Evolutionary conservation across 768 basidiomycete genomes (phyloP), one percentile per base, ranked within the genome.

Genomic region (Termitomyces sp.): DNA sequence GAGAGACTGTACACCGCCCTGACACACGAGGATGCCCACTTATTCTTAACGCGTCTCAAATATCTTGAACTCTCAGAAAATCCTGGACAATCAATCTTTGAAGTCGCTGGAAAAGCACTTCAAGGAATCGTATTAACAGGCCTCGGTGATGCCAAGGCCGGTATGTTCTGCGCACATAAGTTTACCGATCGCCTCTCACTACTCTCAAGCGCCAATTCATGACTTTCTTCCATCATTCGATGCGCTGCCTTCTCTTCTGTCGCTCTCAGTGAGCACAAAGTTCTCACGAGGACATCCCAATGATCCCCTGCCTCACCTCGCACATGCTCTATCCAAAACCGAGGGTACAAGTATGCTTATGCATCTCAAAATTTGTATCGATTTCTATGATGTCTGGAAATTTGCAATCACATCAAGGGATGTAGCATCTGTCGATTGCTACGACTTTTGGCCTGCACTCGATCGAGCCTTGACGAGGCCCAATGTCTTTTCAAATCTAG

Each of bases 371-470:
- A 54, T 63, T 6, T 6, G 53, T 33, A 57, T 63, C 18, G 56
- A 58, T 49, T 63, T 63, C 34, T 52, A 54, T 48, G 53, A 50
- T 51, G 61, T 62, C 51, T 63, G 62, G 62, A 60, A 56, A 33
- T 63, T 63, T 30, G 57, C 62, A 15, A 58, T 61, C 47, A 63
- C 62, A 3, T 45, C 37, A 34, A 60, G 62, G 20, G 62, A 63
- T 48, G 47, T 34, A 36, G 41, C 58, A 20, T 34, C 50, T 41
- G 42, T 63, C 15, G 55, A 55, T 41, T 36, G 53, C 34, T 63
- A 63, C 34, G 51, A 56, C 11, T 39, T 63, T 31, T 63, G 62
- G 62, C 60, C 52, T 20, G 34, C 16, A 3, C 31, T 63, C 2
- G 60, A 63, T 36, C 16, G 31, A 27, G 59, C 60, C 2, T 45